Conservation (phyloP, 2,329 filamentous ascomycete genomes). For the Nannizzia gypsea region DNA sequence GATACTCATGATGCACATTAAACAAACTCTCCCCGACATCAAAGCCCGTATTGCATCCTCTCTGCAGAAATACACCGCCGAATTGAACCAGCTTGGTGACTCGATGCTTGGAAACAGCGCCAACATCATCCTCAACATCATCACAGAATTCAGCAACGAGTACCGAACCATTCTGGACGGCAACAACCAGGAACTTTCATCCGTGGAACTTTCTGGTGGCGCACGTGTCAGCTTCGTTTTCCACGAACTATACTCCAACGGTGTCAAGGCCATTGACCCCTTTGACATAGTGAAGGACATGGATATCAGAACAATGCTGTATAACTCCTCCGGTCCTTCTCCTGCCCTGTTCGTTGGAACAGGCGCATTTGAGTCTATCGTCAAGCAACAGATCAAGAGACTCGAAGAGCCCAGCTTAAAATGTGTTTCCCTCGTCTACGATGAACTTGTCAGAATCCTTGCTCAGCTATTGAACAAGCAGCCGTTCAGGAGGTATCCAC, state of each 20-base stretch:
- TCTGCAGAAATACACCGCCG: slow-evolving; percentile 76
- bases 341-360: slow-evolving; percentile 95
- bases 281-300: slow-evolving; percentile 97
- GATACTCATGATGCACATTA: slow-evolving; percentile 99
- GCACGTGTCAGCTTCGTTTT: slow-evolving; percentile 99
- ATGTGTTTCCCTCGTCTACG: slow-evolving; percentile 93
- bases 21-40: slow-evolving; percentile 96
- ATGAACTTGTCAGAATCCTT: slow-evolving; percentile 91
- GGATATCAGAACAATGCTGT: slow-evolving; percentile 91
- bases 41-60: slow-evolving; percentile 93
- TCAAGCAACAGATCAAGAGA: slow-evolving; percentile 96
- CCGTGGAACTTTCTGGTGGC: slow-evolving; percentile 85
- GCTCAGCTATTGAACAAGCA: slow-evolving; percentile 79
- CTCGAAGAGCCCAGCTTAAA: slow-evolving; percentile 93
- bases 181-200: slow-evolving; percentile 92
- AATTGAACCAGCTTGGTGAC: slow-evolving; percentile 73
- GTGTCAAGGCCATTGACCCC: slow-evolving; percentile 92
- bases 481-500: slow-evolving; percentile 85
- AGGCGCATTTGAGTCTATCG: slow-evolving; percentile 94
- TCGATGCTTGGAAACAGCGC: slow-evolving; percentile 92
- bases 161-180: slow-evolving; percentile 93
- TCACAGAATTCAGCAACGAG: slow-evolving; percentile 96
- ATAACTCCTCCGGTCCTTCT: slow-evolving; percentile 98
- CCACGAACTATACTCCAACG: slow-evolving; percentile 95
- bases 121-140: slow-evolving; percentile 96